Evolutionary conservation across 148 eudicot species (phyloP), one percentile per base, ranked within the genome.

Genomic region (Diospyros lotus): DNA sequence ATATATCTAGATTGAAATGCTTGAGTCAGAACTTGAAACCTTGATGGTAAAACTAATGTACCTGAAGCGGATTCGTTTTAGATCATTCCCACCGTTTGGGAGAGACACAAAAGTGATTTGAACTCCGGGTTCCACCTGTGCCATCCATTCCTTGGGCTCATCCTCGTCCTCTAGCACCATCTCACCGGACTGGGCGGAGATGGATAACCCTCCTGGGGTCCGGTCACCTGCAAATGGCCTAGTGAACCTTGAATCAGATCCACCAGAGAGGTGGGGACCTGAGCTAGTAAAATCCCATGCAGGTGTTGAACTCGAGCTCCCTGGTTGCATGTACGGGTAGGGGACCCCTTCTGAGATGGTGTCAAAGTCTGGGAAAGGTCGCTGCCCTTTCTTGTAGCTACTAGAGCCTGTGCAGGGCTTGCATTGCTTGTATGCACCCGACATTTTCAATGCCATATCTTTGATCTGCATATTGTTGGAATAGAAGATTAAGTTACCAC

Each of bases 81-180:
- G 85, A 73, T 96, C 99, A 83, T 96, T 96, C 73, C 99, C 99
- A 52, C 97, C 97, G 72, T 86, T 74, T 48, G 97, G 88, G 73
- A 96, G 94, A 18, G 99, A 91, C 62, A 88, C 92, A 58, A 96
- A 96, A 53, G 99, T 96, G 73, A 96, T 96, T 69, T 96, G 98
- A 51, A 96, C 97, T 12, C 99, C 99, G 13, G 99, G 99, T 82
- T 96, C 99, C 50, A 96, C 99, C 67, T 93, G 98, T 44, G 99
- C 99, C 88, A 84, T 93, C 99, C 99, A 96, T 61, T 96, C 99
- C 82, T 96, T 96, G 4, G 97, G 89, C 74, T 87, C 97, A 69
- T 88, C 93, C 53, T 89, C 99, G 54, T 90, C 91, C 73, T 96
- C 90, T 66, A 89, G 76, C 51, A 89, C 87, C 63, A 89, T 80